Conservation (phyloP, 2,329 filamentous ascomycete species). For the Fusarium chuoi region DNA sequence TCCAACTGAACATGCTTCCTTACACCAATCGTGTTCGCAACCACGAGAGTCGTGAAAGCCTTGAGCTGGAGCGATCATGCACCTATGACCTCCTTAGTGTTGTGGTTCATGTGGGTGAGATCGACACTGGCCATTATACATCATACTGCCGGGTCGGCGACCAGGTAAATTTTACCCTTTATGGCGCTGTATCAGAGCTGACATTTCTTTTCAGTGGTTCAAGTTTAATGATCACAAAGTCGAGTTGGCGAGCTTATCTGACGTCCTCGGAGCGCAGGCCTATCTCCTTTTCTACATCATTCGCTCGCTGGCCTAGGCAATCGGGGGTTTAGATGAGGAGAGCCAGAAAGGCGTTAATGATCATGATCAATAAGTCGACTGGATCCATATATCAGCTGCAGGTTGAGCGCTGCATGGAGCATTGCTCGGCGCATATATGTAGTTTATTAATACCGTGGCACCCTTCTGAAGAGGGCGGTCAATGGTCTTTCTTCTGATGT, state of each 20-base stretch:
- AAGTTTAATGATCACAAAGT: conserved; percentile 96
- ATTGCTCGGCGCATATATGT: conserved; percentile 36
- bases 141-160: conserved; percentile 87
- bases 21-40: conserved; percentile 78
- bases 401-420: conserved; percentile 21
- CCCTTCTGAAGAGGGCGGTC: not conserved
- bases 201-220: conserved; percentile 75
- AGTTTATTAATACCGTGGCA: conserved; percentile 20
- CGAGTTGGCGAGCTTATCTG: conserved; percentile 81
- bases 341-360: conserved; percentile 23
- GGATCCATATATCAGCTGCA: conserved; percentile 2
- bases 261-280: conserved; percentile 86
- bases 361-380: conserved; percentile 4
- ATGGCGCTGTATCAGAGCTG: not conserved
- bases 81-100: conserved; percentile 90
- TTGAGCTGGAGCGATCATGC: conserved; percentile 72
- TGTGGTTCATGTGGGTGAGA: conserved; percentile 91
- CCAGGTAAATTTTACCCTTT: conserved; percentile 55
- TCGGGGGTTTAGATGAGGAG: not conserved
- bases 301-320: conserved; percentile 62
- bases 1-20: conserved; percentile 88
- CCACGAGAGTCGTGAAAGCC: conserved; percentile 61
- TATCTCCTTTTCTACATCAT: conserved; percentile 92
- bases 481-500: not conserved
- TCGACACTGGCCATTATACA: conserved; percentile 92